Percentiles rank a stretch among this genome's conserved stretches.
phyloP scores from a whole-genome alignment of 352 stramenopile species.

The Globisporangium camurandrum region DNA sequence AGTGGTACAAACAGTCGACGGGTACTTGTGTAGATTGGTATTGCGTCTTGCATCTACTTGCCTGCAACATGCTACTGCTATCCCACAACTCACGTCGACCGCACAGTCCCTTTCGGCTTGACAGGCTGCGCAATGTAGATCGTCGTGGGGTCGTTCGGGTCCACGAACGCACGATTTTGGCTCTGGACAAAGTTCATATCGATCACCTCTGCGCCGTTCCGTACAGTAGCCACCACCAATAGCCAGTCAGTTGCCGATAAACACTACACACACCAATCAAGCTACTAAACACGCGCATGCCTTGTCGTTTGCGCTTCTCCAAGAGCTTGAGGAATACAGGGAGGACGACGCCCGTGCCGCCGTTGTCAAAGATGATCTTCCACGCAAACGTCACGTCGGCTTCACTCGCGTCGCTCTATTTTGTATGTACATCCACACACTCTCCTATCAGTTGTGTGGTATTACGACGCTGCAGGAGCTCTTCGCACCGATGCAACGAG shows the following conservation, averaged over 20 bases:
- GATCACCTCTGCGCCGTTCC: slow-evolving; percentile 37
- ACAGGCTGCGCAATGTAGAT: slow-evolving; percentile 79
- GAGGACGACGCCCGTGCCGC: slow-evolving; percentile 73
- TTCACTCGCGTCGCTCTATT: slow-evolving; percentile 1
- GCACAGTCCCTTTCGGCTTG: slow-evolving; percentile 14
- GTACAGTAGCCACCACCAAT: no score
- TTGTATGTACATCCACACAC: no score
- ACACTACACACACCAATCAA: neutral
- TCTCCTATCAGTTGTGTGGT: neutral
- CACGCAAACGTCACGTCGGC: slow-evolving; percentile 34
- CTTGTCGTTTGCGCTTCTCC: slow-evolving; percentile 75
- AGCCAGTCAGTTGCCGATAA: no score
- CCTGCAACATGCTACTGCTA: no score
- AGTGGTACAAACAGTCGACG: no score
- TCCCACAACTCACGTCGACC: slow-evolving; percentile 2
- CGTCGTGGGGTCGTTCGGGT: slow-evolving; percentile 80
- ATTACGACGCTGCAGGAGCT: neutral
- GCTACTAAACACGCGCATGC: neutral
- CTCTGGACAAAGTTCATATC: slow-evolving; percentile 68
- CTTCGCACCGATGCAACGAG: slow-evolving; percentile 43
- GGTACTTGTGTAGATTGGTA: no score
- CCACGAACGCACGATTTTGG: slow-evolving; percentile 80
- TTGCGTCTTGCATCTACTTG: no score
- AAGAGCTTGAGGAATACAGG: slow-evolving; percentile 76
- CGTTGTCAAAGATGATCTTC: slow-evolving; percentile 83